Evolutionary conservation across 164 flowering plant genomes (phyloP).

Genomic region (Chimonanthus praecox): DNA sequence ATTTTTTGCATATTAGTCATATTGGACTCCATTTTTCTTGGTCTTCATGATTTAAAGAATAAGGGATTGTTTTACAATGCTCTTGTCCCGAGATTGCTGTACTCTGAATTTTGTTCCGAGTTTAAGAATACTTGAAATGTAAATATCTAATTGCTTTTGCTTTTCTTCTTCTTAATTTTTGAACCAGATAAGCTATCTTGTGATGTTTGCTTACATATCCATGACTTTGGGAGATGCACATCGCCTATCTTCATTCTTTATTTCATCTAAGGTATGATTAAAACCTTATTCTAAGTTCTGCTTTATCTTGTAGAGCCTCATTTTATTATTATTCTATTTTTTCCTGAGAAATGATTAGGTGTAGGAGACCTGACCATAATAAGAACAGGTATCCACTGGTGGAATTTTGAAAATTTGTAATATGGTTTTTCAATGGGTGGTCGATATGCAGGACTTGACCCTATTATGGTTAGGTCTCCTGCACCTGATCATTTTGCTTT

Average conservation of each 20-base stretch:
- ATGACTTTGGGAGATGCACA: conserved; percentile 80
- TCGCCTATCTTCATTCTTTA: conserved; percentile 56
- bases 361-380: no score
- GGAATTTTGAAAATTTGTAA: no score
- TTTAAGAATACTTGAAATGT: neutral
- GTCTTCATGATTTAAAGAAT: neutral
- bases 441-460: no score
- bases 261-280: conserved; percentile 81
- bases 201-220: conserved; percentile 98
- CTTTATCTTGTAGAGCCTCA: neutral
- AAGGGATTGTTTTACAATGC: neutral
- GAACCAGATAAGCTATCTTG: conserved; percentile 92
- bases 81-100: neutral
- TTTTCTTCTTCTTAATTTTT: conserved; percentile 11
- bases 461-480: no score
- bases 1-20: neutral
- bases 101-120: no score
- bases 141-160: conserved; percentile 1
- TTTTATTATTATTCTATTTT: no score
- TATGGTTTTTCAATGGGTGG: no score
- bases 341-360: no score
- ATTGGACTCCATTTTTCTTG: neutral
- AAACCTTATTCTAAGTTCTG: neutral
- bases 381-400: no score
- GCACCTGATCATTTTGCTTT: no score